Base-by-base conservation (phyloP, 805 yeast species). In the Candida chilensis region DNA sequence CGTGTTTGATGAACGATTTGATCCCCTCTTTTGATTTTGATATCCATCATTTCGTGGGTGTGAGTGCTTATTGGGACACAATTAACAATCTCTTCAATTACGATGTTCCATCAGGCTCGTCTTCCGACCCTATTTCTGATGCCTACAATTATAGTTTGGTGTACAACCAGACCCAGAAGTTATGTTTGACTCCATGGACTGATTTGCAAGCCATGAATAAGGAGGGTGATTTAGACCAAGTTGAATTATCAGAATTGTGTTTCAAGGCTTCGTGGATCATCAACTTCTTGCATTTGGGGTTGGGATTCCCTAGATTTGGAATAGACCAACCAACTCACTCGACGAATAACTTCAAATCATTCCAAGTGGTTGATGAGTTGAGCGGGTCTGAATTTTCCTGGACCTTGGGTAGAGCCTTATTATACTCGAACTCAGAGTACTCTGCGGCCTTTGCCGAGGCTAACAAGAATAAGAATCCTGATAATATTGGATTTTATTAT, bases 41-140 rank as follows among this genome's bases (percentile, higher is more conserved):
- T 28, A 53, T 67, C 20, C 67, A 71, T 37, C 68, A 66, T 34
- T 77, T 78, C 34, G 56, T 73, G 24, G 85, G 83, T 0, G 78
- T 78, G 6, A 73, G 80, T 36, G 83, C 81, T 4, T 75, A 75
- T 44, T 75, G 80, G 76, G 76, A 76, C 40, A 68, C 77, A 4
- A 56, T 76, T 24, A 62, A 65, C n/a, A 57, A 61, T 29, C 50
- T 74, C 22, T 43, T 71, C 21, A 50, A 57, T 8, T 47, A 46
- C 29, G 55, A 52, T 10, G 47, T n/a, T n/a, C n/a, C n/a, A n/a
- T n/a, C n/a, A n/a, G n/a, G n/a, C n/a, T n/a, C n/a, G n/a, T 19
- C 21, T 19, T 19, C 21, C 10, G 21, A 19, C 11, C 21, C 21
- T 9, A 14, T 7, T 10, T 32, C 29, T 10, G 37, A 52, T 32